Base-by-base conservation (phyloP, 495 filamentous ascomycete genomes). In the Venustampulla echinocandica region DNA sequence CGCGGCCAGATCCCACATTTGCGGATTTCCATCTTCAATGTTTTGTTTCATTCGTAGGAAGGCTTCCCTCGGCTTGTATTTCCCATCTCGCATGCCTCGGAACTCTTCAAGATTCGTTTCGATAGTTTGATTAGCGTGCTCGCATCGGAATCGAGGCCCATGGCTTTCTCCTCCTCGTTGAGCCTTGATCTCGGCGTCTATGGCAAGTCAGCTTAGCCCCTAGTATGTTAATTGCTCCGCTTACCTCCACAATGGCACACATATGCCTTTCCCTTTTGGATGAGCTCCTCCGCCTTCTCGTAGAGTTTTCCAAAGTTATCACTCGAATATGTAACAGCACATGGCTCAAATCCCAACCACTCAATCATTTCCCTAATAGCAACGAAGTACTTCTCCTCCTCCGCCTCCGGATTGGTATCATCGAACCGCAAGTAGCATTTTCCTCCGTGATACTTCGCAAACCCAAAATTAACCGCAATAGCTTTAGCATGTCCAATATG, bases 381-480 rank as follows among this genome's bases (percentile, higher is more conserved):
- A 10, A 73, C 68, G 55, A 88, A 87, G 60, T 84, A 93, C 21
- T 79, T 71, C 62, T 87, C 81, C 57, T 89, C 79, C 62, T 93
- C 87, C 5, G 77, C 81, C 49, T 86, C 83, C 1, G 87, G 87
- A 61, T 93, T 93, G 10, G 86, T 90, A 53, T 93, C 87, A 68
- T 80, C 39, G 70, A 79, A 61, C 15, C 49, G 47, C 42, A 68
- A 53, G 56, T 69, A 67, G 58, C 70, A 70, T 45, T 84, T 69
- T 43, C 93, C 93, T 10, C 82, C 82, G 62, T 95, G 83, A 57
- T 82, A 80, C 54, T 76, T 79, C 10, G 92, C 92, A 65, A 95
- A 96, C 0, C 92, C 93, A 61, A 97, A 97, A 66, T 97, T 98
- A 57, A 97, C 76, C 0, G 87, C 80, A 64, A 98, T 96, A n/a